These are phyloP conservation scores for Chrysopogon serrulatus DNA, from an alignment of 176 grass and related monocot species.

Conservation along the genomic window DNA sequence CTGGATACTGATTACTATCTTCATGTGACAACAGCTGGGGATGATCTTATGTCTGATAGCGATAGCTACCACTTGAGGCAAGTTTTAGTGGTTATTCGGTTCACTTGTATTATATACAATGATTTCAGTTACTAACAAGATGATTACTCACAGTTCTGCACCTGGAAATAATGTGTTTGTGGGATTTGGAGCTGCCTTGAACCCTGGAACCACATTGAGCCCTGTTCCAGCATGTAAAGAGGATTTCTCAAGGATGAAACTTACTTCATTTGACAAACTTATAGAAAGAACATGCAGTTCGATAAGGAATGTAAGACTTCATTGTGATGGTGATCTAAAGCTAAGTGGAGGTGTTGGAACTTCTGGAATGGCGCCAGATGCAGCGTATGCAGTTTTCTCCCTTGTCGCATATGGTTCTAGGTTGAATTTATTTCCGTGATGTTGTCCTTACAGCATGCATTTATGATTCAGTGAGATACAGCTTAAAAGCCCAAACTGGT, in stretches of 20 bases:
- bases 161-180: conserved; percentile 16
- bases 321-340: conserved; percentile 58
- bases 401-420: background rate
- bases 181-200: conserved; percentile 26
- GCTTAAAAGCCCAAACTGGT: conserved; percentile 88
- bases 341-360: conserved; percentile 41
- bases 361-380: conserved; percentile 91
- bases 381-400: conserved; percentile 53
- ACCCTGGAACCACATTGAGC: conserved; percentile 27
- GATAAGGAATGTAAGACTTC: conserved; percentile 75
- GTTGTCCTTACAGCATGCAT: background rate
- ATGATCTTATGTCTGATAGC: conserved; percentile 34
- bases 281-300: conserved; percentile 67
- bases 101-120: background rate
- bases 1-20: conserved; percentile 97
- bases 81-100: conserved; percentile 8
- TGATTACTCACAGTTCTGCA: conserved; percentile 31
- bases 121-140: background rate
- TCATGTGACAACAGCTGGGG: conserved; percentile 73
- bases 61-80: conserved; percentile 56
- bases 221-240: conserved; percentile 85
- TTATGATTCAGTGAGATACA: conserved; percentile 82
- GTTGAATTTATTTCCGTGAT: background rate
- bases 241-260: conserved; percentile 71
- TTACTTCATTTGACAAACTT: conserved; percentile 92